Conservation (phyloP, 768 basidiomycete genomes). For the Austroboletus eburneus region DNA sequence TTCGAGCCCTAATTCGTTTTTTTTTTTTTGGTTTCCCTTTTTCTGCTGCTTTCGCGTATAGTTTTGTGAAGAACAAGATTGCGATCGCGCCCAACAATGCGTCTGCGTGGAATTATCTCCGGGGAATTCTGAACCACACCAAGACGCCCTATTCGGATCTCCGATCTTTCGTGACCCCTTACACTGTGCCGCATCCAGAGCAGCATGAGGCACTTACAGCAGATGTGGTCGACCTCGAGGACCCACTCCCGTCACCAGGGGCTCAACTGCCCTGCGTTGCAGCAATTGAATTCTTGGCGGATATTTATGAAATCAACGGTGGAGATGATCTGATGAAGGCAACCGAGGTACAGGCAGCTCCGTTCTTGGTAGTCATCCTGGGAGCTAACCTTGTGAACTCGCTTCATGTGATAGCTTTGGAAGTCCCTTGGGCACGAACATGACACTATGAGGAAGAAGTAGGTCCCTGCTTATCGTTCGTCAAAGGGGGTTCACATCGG, state of each 20-base stretch:
- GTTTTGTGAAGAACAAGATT: conserved; percentile 81
- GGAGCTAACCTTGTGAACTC: conserved; percentile 12
- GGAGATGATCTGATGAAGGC: conserved; percentile 45
- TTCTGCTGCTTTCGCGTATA: conserved; percentile 24
- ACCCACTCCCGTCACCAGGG: conserved; percentile 58
- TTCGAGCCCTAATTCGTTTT: background rate
- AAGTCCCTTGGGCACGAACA: conserved; percentile 61
- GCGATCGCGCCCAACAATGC: conserved; percentile 87
- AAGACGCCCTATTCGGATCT: conserved; percentile 53
- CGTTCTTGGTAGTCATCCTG: background rate
- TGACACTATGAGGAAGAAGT: conserved; percentile 79
- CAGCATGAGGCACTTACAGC: conserved; percentile 28
- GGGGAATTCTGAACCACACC: conserved; percentile 71
- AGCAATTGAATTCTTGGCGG: conserved; percentile 85
- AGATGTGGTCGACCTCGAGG: conserved; percentile 66
- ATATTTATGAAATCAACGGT: conserved; percentile 61
- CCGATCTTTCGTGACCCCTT: conserved; percentile 59
- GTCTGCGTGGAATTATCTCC: conserved; percentile 96
- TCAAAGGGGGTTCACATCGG: conserved; percentile 11
- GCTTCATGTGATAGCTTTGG: conserved; percentile 52
- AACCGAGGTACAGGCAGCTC: conserved; percentile 39
- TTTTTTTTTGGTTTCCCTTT: too few relatives aligned
- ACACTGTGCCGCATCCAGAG: conserved; percentile 40
- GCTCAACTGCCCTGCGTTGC: conserved; percentile 74
- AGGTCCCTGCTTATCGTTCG: conserved; percentile 16